A percentile compares a stretch with the other conserved stretches of the same genome.
Evolutionary conservation across 179 eudicot species (phyloP).

Genomic region (Nepenthes alata): DNA sequence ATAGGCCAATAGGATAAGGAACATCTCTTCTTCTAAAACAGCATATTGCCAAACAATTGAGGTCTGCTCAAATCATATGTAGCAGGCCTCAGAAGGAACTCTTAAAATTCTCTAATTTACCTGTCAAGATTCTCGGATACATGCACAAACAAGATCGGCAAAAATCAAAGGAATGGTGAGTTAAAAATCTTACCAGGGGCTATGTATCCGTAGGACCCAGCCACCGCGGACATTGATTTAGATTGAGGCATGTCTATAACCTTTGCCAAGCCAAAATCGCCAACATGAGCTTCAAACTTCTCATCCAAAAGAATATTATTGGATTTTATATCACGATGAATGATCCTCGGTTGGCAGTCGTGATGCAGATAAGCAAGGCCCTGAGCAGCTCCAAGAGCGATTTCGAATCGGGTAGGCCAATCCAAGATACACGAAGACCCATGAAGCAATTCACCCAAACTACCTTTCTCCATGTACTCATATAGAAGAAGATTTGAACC

Average conservation of each 20-base stretch:
- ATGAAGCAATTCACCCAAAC: conserved; percentile 81
- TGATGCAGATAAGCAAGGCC: conserved; percentile 89
- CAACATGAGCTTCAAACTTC: conserved; percentile 89
- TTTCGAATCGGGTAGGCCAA: conserved; percentile 63
- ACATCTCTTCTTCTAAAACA: too few relatives aligned
- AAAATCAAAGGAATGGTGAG: not conserved
- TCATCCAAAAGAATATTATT: conserved; percentile 77
- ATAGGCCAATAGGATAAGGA: too few relatives aligned
- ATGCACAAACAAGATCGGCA: not conserved
- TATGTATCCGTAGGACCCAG: conserved; percentile 93
- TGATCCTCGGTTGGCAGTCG: conserved; percentile 82
- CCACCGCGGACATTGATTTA: conserved; percentile 92
- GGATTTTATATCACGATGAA: conserved; percentile 87
- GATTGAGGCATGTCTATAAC: conserved; percentile 96
- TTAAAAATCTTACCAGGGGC: conserved; percentile 60
- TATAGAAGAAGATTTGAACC: conserved; percentile 75
- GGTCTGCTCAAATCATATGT: too few relatives aligned
- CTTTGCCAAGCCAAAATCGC: conserved; percentile 93
- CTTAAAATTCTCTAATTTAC: too few relatives aligned
- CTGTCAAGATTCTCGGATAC: not conserved
- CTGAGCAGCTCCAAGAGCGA: conserved; percentile 85
- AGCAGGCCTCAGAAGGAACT: too few relatives aligned
- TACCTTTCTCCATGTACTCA: conserved; percentile 82
- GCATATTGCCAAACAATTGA: too few relatives aligned
- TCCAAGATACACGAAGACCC: conserved; percentile 38